Conservation (phyloP, 2,329 filamentous ascomycete species). For the Aspergillus aculeatinus region DNA sequence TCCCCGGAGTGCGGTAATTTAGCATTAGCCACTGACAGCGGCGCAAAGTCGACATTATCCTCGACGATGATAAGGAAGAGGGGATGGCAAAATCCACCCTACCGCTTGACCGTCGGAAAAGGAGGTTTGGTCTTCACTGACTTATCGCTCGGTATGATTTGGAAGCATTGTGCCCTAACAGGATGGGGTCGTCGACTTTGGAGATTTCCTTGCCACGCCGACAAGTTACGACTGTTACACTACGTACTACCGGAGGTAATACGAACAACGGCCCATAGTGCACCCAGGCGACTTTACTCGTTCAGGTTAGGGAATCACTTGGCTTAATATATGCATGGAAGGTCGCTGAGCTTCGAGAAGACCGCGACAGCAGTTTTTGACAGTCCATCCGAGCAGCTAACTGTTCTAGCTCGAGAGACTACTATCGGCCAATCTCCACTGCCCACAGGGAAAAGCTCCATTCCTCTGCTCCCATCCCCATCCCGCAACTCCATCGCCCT, state of each 20-base stretch:
- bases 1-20: constrained; percentile 3
- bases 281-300: background rate
- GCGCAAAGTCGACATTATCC: background rate
- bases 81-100: too few relatives aligned
- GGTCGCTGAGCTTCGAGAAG: constrained; percentile 5
- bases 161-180: background rate
- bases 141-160: background rate
- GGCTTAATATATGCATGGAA: constrained; percentile 9
- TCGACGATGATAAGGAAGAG: background rate
- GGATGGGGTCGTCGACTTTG: background rate
- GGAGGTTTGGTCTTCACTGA: too few relatives aligned
- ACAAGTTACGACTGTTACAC: background rate
- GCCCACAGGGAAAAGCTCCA: background rate
- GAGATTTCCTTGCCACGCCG: constrained; percentile 5
- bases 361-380: background rate
- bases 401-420: background rate
- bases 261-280: constrained; percentile 1
- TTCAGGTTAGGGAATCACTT: background rate
- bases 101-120: background rate
- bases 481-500: background rate
- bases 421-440: background rate
- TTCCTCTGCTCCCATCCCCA: background rate
- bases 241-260: background rate
- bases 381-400: background rate
- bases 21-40: background rate